phyloP scores from a whole-genome alignment of 306 rosid species.

The Echinosophora koreensis region DNA sequence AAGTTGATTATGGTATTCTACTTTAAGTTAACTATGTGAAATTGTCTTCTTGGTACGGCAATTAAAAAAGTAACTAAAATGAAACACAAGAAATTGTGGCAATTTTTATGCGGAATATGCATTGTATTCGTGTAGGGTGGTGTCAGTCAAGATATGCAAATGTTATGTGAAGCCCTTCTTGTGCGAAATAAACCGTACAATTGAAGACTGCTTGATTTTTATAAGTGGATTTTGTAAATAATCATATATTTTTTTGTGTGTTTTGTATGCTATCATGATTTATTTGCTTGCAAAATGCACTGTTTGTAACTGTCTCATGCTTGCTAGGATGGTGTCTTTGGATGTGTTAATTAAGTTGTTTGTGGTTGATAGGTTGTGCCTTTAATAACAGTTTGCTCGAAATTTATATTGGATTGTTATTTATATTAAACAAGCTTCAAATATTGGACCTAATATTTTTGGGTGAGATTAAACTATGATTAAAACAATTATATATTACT shows the following conservation, averaged over 20 bases:
- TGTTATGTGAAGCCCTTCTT: background rate
- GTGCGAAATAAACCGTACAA: background rate
- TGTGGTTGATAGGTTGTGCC: background rate
- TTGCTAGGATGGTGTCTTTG: conserved; percentile 19
- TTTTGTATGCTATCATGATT: conserved; percentile 24
- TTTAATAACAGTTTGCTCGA: background rate
- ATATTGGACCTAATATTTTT: background rate
- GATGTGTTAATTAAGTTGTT: conserved; percentile 24
- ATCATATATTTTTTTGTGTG: background rate
- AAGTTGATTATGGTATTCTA: background rate
- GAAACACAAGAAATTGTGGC: too few relatives aligned
- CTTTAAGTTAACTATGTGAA: background rate
- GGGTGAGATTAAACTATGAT: background rate
- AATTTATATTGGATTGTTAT: background rate
- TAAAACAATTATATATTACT: background rate
- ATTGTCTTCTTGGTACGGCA: background rate
- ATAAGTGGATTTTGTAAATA: background rate
- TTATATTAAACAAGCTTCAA: background rate
- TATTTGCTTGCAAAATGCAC: conserved; percentile 4
- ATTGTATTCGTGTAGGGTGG: background rate
- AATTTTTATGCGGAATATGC: too few relatives aligned
- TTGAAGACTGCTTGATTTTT: conserved; percentile 15
- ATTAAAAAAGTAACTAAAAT: background rate
- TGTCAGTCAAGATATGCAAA: background rate
- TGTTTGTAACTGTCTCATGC: conserved; percentile 31